Base-by-base conservation (phyloP, 805 yeast species). In the Candida gorgasii region DNA sequence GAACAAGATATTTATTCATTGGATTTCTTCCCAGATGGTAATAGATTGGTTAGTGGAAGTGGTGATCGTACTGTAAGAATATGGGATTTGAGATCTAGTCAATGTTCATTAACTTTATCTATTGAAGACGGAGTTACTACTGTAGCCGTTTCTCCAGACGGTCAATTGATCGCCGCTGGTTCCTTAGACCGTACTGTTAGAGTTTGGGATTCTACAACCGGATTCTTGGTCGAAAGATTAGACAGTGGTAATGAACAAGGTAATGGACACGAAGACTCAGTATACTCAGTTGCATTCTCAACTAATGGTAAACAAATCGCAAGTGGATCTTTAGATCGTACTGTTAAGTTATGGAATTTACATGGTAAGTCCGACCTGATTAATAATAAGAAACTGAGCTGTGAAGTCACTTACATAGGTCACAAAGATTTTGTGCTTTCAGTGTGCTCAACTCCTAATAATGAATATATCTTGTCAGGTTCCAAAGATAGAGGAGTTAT, bases 101-200 rank as follows among this genome's bases (percentile, higher is more conserved):
- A 87, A 68, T 88, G 96, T 63, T 82, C 89, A 16, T 75, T 89
- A 58, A 89, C 96, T 36, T 74, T 92, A 51, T 80, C 89, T 13
- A 90, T 92, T 55, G 97, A 92, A 67, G 98, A 92, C 63, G 99
- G 99, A 54, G 98, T 92, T 41, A 92, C 99, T 43, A 92, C 99
- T 0, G 97, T 92, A 35, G 96, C 97, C 15, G 92, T 92, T 31
- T 87, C 96, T 7, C 97, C 97, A 38, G 95, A 92, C 64, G 97
- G 97, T 29, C 80, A 84, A 54, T 79, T 82, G 55, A 89, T 93
- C 55, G 98, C 97, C 29, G 98, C 97, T 13, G 99, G 99, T 39
- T 86, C 96, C 26, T 78, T 92, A 51, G 99, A 92, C 71, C 79
- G 95, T 67, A 86, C 96, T 23, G 97, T 93, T 40, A 79, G 98